A percentile compares a stretch with the other conserved stretches of the same genome.
phyloP scores from a whole-genome alignment of 768 basidiomycete species.

The Mycena amicta region DNA sequence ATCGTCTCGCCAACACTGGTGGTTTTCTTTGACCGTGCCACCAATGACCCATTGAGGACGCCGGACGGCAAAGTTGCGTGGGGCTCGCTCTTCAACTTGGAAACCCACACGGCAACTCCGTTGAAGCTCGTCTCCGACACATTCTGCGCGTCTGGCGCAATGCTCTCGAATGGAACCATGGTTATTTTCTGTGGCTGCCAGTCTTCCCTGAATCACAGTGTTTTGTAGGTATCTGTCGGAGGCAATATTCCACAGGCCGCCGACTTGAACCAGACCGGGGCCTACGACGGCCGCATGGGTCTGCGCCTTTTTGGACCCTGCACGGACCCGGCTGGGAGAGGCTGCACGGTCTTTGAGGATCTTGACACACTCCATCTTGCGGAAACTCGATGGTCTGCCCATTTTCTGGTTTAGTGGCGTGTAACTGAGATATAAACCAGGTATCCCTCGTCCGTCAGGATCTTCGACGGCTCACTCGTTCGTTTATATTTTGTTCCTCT shows the following conservation, averaged over 20 bases:
- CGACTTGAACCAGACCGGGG: constrained; percentile 34
- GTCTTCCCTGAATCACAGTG: no score
- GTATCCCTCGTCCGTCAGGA: constrained; percentile 49
- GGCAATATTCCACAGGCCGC: constrained; percentile 50
- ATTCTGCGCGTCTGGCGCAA: constrained; percentile 57
- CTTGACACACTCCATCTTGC: constrained; percentile 51
- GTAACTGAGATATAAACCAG: no score
- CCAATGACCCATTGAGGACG: constrained; percentile 49
- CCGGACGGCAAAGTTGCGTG: constrained; percentile 49
- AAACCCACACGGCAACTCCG: constrained; percentile 47
- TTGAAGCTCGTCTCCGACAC: constrained; percentile 61
- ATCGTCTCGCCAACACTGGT: constrained; percentile 26
- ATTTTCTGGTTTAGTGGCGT: no score
- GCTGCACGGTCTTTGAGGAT: constrained; percentile 41
- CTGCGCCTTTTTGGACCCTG: constrained; percentile 29
- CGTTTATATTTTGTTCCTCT: no score
- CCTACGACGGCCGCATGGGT: constrained; percentile 29
- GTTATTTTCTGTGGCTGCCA: constrained; percentile 33
- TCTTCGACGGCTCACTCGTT: constrained; percentile 46
- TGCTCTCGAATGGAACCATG: constrained; percentile 64
- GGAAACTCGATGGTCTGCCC: constrained; percentile 50
- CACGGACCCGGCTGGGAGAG: constrained; percentile 20
- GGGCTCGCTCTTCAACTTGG: constrained; percentile 53
- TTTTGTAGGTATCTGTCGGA: constrained; percentile 42
- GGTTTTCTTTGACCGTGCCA: constrained; percentile 57